Conservation (phyloP, 352 stramenopile genomes). For the Phytophthora megakarya region DNA sequence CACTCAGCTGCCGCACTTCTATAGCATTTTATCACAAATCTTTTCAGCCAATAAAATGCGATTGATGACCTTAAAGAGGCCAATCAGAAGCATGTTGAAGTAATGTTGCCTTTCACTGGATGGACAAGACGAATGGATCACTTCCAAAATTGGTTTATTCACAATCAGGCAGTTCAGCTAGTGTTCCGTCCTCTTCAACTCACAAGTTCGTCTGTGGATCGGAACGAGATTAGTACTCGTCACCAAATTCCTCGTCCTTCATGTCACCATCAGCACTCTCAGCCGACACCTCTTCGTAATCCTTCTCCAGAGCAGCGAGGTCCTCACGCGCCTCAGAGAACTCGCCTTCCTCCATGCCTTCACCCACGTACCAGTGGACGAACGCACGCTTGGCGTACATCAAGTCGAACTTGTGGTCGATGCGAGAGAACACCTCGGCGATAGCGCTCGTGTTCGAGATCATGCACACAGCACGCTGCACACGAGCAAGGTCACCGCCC, state of each 20-base stretch:
- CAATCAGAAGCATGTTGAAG: slow-evolving; percentile 19
- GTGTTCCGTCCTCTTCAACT: background rate
- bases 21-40: slow-evolving; percentile 3
- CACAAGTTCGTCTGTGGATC: background rate
- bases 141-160: background rate
- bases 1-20: slow-evolving; percentile 39
- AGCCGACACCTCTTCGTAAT: slow-evolving; percentile 99
- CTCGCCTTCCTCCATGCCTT: slow-evolving; percentile 99
- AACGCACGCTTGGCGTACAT: slow-evolving; percentile 88
- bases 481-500: slow-evolving; percentile 95
- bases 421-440: slow-evolving; percentile 63
- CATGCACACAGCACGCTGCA: slow-evolving; percentile 98
- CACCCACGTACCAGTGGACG: slow-evolving; percentile 99
- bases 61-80: background rate
- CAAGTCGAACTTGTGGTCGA: slow-evolving; percentile 38
- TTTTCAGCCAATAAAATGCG: slow-evolving; percentile 20
- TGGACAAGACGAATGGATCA: no score
- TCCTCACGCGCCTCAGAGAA: slow-evolving; percentile 99
- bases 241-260: slow-evolving; percentile 92
- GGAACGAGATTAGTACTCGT: slow-evolving; percentile 74
- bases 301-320: slow-evolving; percentile 76
- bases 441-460: slow-evolving; percentile 99
- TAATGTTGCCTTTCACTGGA: background rate
- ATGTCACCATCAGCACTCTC: slow-evolving; percentile 97
- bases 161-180: background rate